Evolutionary conservation across 2,329 filamentous ascomycete species (phyloP).

Genomic region (Calonectria pauciramosa): DNA sequence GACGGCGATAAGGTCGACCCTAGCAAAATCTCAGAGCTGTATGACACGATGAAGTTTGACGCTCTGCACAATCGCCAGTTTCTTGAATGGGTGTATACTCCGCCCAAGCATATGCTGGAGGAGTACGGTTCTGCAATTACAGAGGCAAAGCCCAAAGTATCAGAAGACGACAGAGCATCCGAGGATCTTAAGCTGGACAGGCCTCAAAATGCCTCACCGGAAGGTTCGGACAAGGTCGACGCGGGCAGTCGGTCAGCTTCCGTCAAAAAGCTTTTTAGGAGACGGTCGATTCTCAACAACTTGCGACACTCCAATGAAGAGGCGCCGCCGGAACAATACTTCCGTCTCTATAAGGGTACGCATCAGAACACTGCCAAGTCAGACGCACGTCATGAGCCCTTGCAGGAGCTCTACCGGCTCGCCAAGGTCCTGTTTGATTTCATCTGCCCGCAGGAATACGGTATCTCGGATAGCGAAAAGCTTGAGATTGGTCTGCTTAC

Average conservation of each 20-base stretch:
- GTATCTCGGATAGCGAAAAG: constrained; percentile 95
- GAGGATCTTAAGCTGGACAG: constrained; percentile 54
- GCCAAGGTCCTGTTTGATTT: constrained; percentile 98
- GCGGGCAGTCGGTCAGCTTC: constrained; percentile 51
- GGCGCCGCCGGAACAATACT: constrained; percentile 80
- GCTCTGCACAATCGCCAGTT: constrained; percentile 97
- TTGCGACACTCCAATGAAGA: constrained; percentile 66
- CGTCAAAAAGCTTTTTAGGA: constrained; percentile 67
- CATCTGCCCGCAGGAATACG: constrained; percentile 98
- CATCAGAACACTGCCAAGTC: constrained; percentile 78
- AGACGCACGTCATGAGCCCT: constrained; percentile 86
- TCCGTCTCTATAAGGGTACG: constrained; percentile 88
- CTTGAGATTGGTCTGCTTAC: constrained; percentile 98
- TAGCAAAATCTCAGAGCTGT: constrained; percentile 97
- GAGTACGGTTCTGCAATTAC: constrained; percentile 64
- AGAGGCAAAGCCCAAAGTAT: constrained; percentile 57
- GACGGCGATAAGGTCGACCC: constrained; percentile 98
- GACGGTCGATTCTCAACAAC: constrained; percentile 71
- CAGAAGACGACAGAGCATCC: constrained; percentile 55
- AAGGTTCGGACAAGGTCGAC: constrained; percentile 58
- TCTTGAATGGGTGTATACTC: constrained; percentile 97
- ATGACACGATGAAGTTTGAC: constrained; percentile 99
- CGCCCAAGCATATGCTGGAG: constrained; percentile 82
- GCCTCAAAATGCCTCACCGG: constrained; percentile 47
- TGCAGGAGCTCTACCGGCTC: constrained; percentile 92